Percentiles rank a stretch among this genome's conserved stretches.
phyloP scores from a whole-genome alignment of 2,329 filamentous ascomycete genomes.

The Aspergillus texensis region DNA sequence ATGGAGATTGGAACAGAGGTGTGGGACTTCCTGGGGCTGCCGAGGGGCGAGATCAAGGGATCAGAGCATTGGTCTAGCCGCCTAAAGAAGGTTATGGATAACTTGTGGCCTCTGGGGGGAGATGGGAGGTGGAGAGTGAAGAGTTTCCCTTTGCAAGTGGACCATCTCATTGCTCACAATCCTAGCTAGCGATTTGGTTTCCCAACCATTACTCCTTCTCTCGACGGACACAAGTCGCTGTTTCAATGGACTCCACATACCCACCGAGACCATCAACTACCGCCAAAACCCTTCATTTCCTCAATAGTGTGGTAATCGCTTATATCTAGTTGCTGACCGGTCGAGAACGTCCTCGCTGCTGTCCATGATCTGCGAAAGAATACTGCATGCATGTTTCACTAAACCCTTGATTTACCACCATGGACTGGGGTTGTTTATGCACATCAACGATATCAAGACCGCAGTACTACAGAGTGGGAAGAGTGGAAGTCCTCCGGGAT shows the following conservation, averaged over 20 bases:
- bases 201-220: neutral
- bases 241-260: neutral
- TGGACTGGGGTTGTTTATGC: neutral
- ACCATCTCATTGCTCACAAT: neutral
- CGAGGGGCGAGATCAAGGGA: no score
- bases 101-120: no score
- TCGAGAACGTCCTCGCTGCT: neutral
- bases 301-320: no score
- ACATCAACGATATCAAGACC: neutral
- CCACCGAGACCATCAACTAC: no score
- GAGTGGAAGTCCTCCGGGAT: neutral
- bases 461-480: neutral
- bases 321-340: neutral
- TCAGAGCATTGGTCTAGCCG: no score
- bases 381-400: neutral
- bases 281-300: no score
- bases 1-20: neutral
- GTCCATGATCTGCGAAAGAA: neutral
- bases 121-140: neutral
- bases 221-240: neutral
- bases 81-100: no score
- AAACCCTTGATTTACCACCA: neutral
- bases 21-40: neutral
- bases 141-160: neutral
- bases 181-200: neutral